Evolutionary conservation across 1,284 basidiomycete genomes (phyloP).

Genomic region (Puccinia novopanici): DNA sequence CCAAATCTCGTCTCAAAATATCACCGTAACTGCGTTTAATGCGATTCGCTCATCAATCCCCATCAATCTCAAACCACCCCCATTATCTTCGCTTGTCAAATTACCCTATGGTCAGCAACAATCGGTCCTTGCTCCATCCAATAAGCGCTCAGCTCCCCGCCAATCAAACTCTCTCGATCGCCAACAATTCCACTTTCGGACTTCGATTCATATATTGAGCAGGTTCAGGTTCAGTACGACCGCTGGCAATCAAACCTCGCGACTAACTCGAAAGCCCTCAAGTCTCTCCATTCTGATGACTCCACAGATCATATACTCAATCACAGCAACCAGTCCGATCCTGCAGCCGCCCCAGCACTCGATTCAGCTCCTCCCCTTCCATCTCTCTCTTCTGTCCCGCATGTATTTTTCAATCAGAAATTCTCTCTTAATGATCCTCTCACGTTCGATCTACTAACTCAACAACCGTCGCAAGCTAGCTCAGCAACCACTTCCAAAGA

Average conservation of each 20-base stretch:
- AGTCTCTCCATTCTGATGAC: constrained; percentile 55
- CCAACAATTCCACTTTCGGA: constrained; percentile 78
- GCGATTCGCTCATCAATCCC: constrained; percentile 47
- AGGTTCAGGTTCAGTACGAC: constrained; percentile 76
- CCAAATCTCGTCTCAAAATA: constrained; percentile 36
- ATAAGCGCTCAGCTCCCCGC: constrained; percentile 72
- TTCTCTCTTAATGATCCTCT: constrained; percentile 85
- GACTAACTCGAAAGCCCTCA: constrained; percentile 12
- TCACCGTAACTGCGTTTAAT: constrained; percentile 30
- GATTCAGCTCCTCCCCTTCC: constrained; percentile 59
- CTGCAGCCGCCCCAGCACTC: constrained; percentile 33
- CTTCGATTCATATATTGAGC: constrained; percentile 77
- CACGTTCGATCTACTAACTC: constrained; percentile 80
- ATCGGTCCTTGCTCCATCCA: constrained; percentile 39
- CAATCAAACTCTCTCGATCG: constrained; percentile 70
- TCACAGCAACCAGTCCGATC: constrained; percentile 51
- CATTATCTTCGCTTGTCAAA: constrained; percentile 40
- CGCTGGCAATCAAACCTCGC: constrained; percentile 53
- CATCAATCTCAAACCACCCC: constrained; percentile 39
- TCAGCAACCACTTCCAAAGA: constrained; percentile 55
- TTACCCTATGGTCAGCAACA: constrained; percentile 9
- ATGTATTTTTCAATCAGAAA: constrained; percentile 73
- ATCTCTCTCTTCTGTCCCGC: constrained; percentile 74
- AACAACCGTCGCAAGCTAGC: constrained; percentile 60
- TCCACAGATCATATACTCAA: constrained; percentile 52